Evolutionary conservation across 139 green algal species (phyloP).

Genomic region (Chlorella sp.): DNA sequence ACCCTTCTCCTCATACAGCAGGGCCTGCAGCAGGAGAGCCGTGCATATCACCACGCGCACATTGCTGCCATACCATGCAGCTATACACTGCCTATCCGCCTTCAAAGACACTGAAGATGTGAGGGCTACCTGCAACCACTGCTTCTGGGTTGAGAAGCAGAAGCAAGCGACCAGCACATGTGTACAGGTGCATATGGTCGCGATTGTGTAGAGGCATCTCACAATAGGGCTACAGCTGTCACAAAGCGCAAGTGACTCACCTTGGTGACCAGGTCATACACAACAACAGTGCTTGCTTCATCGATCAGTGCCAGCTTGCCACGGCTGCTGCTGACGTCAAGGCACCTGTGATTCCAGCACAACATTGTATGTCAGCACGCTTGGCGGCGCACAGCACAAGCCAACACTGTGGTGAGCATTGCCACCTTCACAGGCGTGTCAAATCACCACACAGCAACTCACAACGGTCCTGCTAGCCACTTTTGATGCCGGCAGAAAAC

Average conservation of each 20-base stretch:
- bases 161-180: background rate
- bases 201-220: background rate
- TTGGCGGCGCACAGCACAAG: too few species aligned
- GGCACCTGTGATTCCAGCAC: slow-evolving; percentile 12
- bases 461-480: background rate
- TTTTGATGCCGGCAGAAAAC: background rate
- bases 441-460: background rate
- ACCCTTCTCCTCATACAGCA: slow-evolving; percentile 57
- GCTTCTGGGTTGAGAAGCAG: too few species aligned
- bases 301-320: slow-evolving; percentile 78
- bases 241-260: too few species aligned
- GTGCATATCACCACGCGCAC: too few species aligned
- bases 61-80: too few species aligned
- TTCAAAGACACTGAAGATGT: too few species aligned
- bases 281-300: slow-evolving; percentile 56
- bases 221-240: too few species aligned
- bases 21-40: slow-evolving; percentile 13
- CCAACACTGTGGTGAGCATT: too few species aligned
- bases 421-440: background rate
- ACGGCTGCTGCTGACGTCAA: slow-evolving; percentile 44
- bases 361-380: background rate
- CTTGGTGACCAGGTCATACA: slow-evolving; percentile 74
- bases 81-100: too few species aligned
- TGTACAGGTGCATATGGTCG: background rate
- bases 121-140: too few species aligned